Conservation (phyloP, 768 basidiomycete species). For the Boletus barrowsii region DNA sequence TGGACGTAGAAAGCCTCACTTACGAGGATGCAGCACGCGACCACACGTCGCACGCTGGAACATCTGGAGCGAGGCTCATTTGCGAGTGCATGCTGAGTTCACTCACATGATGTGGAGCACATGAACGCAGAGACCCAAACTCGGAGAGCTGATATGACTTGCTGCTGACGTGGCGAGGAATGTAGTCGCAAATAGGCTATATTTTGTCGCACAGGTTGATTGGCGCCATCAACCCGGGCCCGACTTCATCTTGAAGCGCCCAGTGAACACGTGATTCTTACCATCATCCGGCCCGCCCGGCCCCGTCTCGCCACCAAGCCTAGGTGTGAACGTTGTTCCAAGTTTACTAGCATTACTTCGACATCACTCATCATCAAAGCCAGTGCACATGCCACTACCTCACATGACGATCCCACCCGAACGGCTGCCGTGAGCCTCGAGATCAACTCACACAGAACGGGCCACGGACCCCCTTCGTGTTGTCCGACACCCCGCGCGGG, state of each 20-base stretch:
- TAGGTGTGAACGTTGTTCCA: conserved; percentile 2
- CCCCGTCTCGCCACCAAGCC: too few species aligned
- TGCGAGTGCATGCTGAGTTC: not conserved
- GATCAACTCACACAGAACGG: not conserved
- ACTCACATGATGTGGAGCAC: not conserved
- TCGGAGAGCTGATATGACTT: not conserved
- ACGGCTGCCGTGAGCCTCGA: not conserved
- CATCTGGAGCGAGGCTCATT: too few species aligned
- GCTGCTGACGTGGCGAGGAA: not conserved
- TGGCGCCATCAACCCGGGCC: too few species aligned
- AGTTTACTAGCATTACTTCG: not conserved
- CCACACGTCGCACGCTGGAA: not conserved
- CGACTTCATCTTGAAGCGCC: too few species aligned
- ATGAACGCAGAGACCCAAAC: not conserved
- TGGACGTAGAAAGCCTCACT: not conserved
- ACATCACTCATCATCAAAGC: too few species aligned
- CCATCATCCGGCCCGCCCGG: not conserved
- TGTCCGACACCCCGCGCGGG: not conserved
- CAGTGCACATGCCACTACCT: not conserved
- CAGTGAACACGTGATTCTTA: too few species aligned
- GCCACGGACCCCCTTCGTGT: not conserved
- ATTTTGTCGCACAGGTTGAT: too few species aligned
- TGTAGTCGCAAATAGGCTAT: not conserved
- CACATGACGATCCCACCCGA: conserved; percentile 1
- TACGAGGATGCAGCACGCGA: not conserved